Base-by-base conservation (phyloP, 495 filamentous ascomycete genomes). In the Penicillium canariense region DNA sequence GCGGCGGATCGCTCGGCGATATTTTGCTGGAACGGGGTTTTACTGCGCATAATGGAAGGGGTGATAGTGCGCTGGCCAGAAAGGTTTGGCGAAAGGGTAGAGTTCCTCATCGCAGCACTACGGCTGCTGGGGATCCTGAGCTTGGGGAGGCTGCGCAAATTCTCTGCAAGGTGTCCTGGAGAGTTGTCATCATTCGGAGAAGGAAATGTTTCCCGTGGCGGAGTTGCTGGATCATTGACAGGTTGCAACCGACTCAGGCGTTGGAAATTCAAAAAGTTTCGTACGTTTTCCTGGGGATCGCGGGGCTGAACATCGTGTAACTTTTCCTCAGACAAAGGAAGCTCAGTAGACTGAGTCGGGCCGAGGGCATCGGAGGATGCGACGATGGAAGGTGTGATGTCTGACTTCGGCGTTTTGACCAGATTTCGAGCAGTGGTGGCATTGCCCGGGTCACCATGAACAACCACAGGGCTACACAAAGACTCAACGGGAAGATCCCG, bases 321-420 rank as follows among this genome's bases (percentile, higher is more conserved):
- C 9, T 73, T 76, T 48, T 86, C 83, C 65, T 88, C 81, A 48
- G 91, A 85, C 27, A 97, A 78, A 20, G 81, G 81, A 55, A 91
- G 76, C 27, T 82, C 76, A 30, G 85, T 76, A 78, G 64, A 44
- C 76, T 77, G 43, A 73, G 26, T 23, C 1, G 59, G 84, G 7
- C 91, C 92, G 49, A 96, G 79, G 2, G 90, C 77, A 71, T 96
- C 93, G 5, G 92, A 96, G 1, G 93, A 97, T 15, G 93, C 93
- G 44, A 94, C 83, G 2, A 96, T 72, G 7, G 93, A 96, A 1
- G 89, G 90, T 0, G 59, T 66, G 3, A 55, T 50, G 5, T 77
- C 71, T 3, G 77, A 77, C 4, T 62, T 70, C 2, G 72, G 69
- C 0, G 56, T 48, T 46, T 57, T 68, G 1, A 58, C 18, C 0